These are phyloP conservation scores for Hansenula lynferdii DNA, from an alignment of 1,139 yeast genomes.

Conservation along the genomic window DNA sequence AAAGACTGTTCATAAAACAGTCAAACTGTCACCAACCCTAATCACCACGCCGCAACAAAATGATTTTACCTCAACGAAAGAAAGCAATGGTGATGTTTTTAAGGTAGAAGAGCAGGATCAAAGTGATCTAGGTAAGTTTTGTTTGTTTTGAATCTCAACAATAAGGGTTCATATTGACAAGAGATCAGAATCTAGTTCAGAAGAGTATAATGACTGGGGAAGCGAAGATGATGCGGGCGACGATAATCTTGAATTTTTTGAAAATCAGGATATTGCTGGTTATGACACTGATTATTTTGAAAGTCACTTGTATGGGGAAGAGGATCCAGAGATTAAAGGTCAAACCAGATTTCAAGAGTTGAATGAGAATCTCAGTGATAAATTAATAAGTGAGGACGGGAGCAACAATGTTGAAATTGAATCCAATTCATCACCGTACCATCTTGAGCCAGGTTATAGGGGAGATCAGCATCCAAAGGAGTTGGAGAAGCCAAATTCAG, in stretches of 20 bases:
- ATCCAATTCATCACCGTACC: constrained; percentile 10
- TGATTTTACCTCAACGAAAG: too few relatives aligned
- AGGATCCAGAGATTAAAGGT: not conserved
- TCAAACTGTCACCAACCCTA: too few relatives aligned
- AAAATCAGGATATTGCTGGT: not conserved
- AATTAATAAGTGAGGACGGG: constrained; percentile 2
- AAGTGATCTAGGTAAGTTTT: too few relatives aligned
- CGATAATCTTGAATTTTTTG: not conserved
- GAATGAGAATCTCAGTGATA: constrained; percentile 1
- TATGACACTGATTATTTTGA: constrained; percentile 5
- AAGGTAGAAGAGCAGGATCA: too few relatives aligned
- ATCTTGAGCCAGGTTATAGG: constrained; percentile 8
- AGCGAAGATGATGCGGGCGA: not conserved
- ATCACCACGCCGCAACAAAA: too few relatives aligned
- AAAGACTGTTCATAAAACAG: constrained; percentile 3
- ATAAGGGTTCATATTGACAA: too few relatives aligned
- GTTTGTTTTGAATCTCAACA: too few relatives aligned
- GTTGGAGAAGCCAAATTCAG: constrained; percentile 1
- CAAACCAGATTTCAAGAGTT: not conserved
- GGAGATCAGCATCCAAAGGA: constrained; percentile 2
- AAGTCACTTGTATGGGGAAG: constrained; percentile 3
- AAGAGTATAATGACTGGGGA: not conserved
- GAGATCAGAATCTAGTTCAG: too few relatives aligned
- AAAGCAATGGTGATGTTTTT: too few relatives aligned
- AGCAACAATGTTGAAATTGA: constrained; percentile 1